Conservation (phyloP, 2,329 filamentous ascomycete species). For the Chrysosporium keratinophilum region DNA sequence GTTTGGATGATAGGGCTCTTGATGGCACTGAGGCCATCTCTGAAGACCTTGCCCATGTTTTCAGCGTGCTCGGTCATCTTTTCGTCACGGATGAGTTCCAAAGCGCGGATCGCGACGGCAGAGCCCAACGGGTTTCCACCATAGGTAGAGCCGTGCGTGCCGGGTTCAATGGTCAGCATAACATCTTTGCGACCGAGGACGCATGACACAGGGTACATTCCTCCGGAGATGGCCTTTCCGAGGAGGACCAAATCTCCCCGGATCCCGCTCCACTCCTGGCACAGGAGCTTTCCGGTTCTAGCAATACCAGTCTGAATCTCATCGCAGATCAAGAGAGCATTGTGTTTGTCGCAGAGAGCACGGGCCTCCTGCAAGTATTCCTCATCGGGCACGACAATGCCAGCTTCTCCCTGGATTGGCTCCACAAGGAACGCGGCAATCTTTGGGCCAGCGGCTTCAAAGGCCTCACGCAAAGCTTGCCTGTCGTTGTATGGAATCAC, state of each 20-base stretch:
- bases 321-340: conserved; percentile 90
- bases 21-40: conserved; percentile 63
- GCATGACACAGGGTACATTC: conserved; percentile 97
- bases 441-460: conserved; percentile 71
- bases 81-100: conserved; percentile 90
- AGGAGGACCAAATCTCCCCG: conserved; percentile 91
- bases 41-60: conserved; percentile 69
- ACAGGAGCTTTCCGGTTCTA: conserved; percentile 85
- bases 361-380: conserved; percentile 73
- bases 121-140: conserved; percentile 93
- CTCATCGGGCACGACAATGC: conserved; percentile 87
- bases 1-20: conserved; percentile 69
- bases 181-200: conserved; percentile 80
- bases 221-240: conserved; percentile 94
- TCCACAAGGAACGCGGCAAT: conserved; percentile 91
- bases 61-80: conserved; percentile 75
- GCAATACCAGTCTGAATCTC: conserved; percentile 98
- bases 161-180: conserved; percentile 92
- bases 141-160: conserved; percentile 96
- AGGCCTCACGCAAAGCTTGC: conserved; percentile 63
- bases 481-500: conserved; percentile 80
- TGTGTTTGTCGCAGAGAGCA: conserved; percentile 85
- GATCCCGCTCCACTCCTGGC: conserved; percentile 87
- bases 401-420: conserved; percentile 94
- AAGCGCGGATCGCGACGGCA: conserved; percentile 85